These are phyloP conservation scores for Ustilago sp. DNA, from an alignment of 1,284 basidiomycete genomes.

Conservation along the genomic window DNA sequence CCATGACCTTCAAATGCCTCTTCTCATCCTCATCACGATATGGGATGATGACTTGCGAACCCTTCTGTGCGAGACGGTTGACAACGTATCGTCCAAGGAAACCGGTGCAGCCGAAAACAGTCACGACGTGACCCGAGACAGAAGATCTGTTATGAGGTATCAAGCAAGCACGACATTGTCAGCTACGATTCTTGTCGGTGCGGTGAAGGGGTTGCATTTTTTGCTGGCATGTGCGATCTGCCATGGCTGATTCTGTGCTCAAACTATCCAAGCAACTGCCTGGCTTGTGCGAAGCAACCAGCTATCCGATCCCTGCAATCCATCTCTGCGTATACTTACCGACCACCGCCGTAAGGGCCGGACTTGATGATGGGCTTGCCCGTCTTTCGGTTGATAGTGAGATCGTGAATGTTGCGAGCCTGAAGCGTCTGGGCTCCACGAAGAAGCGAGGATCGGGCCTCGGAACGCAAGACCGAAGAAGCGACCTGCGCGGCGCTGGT, in stretches of 20 bases:
- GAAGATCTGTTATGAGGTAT: constrained; percentile 50
- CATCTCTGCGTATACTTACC: constrained; percentile 47
- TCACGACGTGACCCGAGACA: constrained; percentile 78
- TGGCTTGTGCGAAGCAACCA: constrained; percentile 13
- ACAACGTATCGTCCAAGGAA: constrained; percentile 96
- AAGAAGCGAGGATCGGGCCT: constrained; percentile 45
- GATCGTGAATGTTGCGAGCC: constrained; percentile 61
- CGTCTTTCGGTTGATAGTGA: constrained; percentile 67
- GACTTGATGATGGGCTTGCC: constrained; percentile 63
- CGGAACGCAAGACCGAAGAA: constrained; percentile 40
- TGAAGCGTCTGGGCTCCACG: constrained; percentile 41
- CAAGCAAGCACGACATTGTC: background rate
- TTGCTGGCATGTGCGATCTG: background rate
- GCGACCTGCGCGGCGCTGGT: constrained; percentile 41
- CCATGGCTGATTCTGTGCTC: background rate
- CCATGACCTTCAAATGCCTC: constrained; percentile 89
- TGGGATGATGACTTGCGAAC: constrained; percentile 93
- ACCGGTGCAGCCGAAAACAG: constrained; percentile 96
- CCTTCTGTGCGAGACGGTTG: constrained; percentile 77
- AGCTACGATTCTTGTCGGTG: background rate
- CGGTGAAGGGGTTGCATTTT: background rate
- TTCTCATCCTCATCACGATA: constrained; percentile 97
- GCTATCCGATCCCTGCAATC: background rate
- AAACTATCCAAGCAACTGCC: background rate
- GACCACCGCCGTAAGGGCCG: constrained; percentile 68